Percentiles rank a stretch among this genome's conserved stretches.
These are phyloP conservation scores for Fusarium annulatum DNA, from an alignment of 2,329 filamentous ascomycete species.

Conservation along the genomic window DNA sequence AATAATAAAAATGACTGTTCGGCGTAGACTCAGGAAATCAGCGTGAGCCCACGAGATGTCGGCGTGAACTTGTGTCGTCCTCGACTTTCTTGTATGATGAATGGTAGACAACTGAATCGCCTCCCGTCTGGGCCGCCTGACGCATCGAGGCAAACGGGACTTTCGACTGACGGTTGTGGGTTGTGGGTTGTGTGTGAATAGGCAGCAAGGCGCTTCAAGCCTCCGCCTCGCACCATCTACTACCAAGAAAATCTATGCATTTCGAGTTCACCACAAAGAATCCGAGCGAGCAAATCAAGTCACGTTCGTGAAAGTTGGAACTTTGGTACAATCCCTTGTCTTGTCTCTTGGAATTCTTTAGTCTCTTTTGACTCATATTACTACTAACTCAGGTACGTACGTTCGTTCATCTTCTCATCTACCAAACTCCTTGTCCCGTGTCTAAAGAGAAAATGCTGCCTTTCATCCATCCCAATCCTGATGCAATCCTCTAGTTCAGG, in stretches of 20 bases:
- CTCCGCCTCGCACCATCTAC: conserved; percentile 23
- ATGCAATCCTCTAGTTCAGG: conserved; percentile 32
- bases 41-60: background rate
- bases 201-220: conserved; percentile 38
- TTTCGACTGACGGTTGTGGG: conserved; percentile 14
- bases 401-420: conserved; percentile 3
- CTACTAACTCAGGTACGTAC: background rate
- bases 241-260: background rate
- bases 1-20: conserved; percentile 4
- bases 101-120: background rate
- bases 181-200: conserved; percentile 26
- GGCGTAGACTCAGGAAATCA: conserved; percentile 15
- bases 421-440: conserved; percentile 40
- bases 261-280: background rate
- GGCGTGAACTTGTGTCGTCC: conserved; percentile 11
- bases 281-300: background rate
- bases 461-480: conserved; percentile 13
- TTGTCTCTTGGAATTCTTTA: background rate
- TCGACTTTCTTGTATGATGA: conserved; percentile 5
- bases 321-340: conserved; percentile 18
- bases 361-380: conserved; percentile 13
- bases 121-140: conserved; percentile 15
- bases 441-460: conserved; percentile 35
- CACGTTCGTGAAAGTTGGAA: conserved; percentile 15
- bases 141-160: conserved; percentile 4